phyloP scores from a whole-genome alignment of 148 eudicot species.

The Beta vulgaris region DNA sequence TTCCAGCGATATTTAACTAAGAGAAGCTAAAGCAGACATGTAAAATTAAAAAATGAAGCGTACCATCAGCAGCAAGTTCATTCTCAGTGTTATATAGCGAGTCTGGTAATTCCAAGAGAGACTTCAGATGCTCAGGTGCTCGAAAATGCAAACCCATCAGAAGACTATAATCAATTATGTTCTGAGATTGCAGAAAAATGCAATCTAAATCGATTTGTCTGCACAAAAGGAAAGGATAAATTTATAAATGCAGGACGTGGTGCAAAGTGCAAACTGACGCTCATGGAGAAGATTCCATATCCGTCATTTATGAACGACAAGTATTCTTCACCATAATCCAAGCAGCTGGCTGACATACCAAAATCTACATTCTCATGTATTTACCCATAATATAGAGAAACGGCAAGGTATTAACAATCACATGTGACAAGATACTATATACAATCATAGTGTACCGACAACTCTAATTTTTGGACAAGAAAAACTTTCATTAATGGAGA shows the following conservation, averaged over 20 bases:
- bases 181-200: conserved; percentile 76
- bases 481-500: neutral
- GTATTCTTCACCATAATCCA: neutral
- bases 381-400: neutral
- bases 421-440: too few relatives aligned
- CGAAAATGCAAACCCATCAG: conserved; percentile 85
- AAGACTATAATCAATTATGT: conserved; percentile 83
- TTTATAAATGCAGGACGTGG: neutral
- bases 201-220: conserved; percentile 81
- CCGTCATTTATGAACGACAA: neutral
- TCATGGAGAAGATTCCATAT: neutral
- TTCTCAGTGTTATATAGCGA: conserved; percentile 34
- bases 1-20: neutral
- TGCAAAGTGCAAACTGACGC: conserved; percentile 3
- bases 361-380: neutral
- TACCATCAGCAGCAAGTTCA: conserved; percentile 38
- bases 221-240: conserved; percentile 29
- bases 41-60: neutral
- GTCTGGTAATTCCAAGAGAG: conserved; percentile 50
- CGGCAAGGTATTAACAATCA: too few relatives aligned
- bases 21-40: conserved; percentile 3
- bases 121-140: conserved; percentile 85
- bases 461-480: neutral
- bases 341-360: neutral
- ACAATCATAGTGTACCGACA: too few relatives aligned